Base-by-base conservation (phyloP, 2,329 filamentous ascomycete genomes). In the Trichoderma koningiopsis region DNA sequence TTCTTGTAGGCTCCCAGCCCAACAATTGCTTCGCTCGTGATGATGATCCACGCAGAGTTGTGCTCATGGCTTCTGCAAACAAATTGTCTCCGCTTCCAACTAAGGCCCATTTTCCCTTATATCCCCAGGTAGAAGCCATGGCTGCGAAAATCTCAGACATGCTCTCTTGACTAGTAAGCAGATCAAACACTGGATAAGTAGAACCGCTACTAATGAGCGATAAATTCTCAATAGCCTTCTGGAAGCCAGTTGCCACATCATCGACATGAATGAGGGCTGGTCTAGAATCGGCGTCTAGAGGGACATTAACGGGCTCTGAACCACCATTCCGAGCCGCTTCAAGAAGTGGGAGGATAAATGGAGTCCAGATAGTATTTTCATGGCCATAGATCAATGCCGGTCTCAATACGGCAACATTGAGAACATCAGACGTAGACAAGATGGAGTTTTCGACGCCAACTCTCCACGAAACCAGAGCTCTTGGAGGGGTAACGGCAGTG, bases 21-120 rank as follows among this genome's bases (percentile, higher is more conserved):
- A 71, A 27, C 33, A 71, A 29, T 5, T 71, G 70, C 59, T 62
- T 70, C 2, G 70, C 70, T 5, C 70, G 68, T 6, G 63, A 55
- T 19, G 68, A 70, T 27, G 70, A 71, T 16, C 64, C 70, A 5
- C 69, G 59, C n/a, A 68, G 6, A n/a, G 63, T 70, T 43, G 70
- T 70, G 14, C 68, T 68, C 70, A 71, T 71, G 5, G 70, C 70
- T 13, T 70, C 64, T 2, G 68, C 63, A 62, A 71, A 70, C 52
- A 56, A 22, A 62, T 71, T 33, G 29, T 53, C 64, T 4, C 70
- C 70, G n/a, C 24, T 24, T 5, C 69, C 70, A 37, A 68, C 52
- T 55, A 71, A 31, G n/a, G 60, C 49, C 13, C 35, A 67, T 10
- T 63, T 49, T 14, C 63, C 70, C 37, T 70, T 66, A 24, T 65